phyloP scores from a whole-genome alignment of 495 filamentous ascomycete genomes.

The Xylaria telfairii region DNA sequence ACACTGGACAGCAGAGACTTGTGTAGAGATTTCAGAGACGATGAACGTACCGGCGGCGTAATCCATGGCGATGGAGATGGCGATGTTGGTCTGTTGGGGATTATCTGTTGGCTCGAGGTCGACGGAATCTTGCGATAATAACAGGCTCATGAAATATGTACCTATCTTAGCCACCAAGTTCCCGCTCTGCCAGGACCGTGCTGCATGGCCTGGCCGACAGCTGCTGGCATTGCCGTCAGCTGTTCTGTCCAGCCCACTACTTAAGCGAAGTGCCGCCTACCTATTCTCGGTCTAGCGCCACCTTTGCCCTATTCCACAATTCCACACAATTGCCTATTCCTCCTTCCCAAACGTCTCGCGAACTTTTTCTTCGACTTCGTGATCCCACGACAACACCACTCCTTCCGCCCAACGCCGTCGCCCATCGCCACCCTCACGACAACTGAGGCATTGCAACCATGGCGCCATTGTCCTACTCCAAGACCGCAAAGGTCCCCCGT shows the following conservation, averaged over 20 bases:
- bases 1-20: conserved; percentile 14
- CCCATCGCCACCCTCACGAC: conserved; percentile 30
- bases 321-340: conserved; percentile 47
- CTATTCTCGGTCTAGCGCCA: conserved; percentile 26
- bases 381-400: conserved; percentile 51
- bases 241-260: conserved; percentile 14
- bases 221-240: not conserved
- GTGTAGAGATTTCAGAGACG: not conserved
- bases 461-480: conserved; percentile 78
- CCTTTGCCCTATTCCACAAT: conserved; percentile 42
- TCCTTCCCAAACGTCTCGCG: too few relatives aligned
- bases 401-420: conserved; percentile 30
- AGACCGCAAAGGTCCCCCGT: conserved; percentile 96
- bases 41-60: conserved; percentile 78
- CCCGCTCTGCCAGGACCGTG: not conserved
- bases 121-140: conserved; percentile 35
- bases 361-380: conserved; percentile 38
- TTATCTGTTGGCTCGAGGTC: conserved; percentile 46
- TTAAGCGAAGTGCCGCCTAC: conserved; percentile 38
- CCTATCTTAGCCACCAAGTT: conserved; percentile 22
- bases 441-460: conserved; percentile 41
- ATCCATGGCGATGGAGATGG: conserved; percentile 88
- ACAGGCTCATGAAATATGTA: conserved; percentile 37
- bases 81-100: conserved; percentile 47
- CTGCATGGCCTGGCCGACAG: conserved; percentile 25